These are phyloP conservation scores for Pholiota microspora DNA, from an alignment of 768 basidiomycete genomes.

Conservation along the genomic window DNA sequence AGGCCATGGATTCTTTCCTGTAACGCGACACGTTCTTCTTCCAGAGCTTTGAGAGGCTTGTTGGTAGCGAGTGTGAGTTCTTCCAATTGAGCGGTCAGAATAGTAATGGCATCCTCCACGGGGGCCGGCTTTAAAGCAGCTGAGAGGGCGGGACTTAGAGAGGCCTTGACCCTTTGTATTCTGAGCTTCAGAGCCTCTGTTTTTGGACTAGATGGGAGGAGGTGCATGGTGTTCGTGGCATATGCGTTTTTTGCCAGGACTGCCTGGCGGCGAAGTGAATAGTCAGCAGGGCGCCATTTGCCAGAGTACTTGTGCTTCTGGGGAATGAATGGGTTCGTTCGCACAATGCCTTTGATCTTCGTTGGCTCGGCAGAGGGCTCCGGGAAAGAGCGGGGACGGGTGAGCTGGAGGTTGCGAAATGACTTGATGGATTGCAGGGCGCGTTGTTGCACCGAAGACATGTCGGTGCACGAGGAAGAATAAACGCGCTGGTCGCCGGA, in stretches of 20 bases:
- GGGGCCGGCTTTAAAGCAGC: slow-evolving; percentile 2
- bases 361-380: not conserved
- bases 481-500: not conserved
- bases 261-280: slow-evolving; percentile 72
- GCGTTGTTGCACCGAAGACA: slow-evolving; percentile 2
- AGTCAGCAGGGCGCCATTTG: slow-evolving; percentile 1
- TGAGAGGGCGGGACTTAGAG: slow-evolving; percentile 12
- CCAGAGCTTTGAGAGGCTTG: not conserved
- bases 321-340: slow-evolving; percentile 1
- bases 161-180: slow-evolving; percentile 18
- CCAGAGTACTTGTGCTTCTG: not conserved
- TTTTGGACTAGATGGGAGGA: slow-evolving; percentile 74
- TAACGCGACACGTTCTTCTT: not conserved
- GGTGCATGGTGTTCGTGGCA: slow-evolving; percentile 44
- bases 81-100: not conserved
- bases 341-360: not conserved
- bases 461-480: not conserved
- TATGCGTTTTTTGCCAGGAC: slow-evolving; percentile 75
- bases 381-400: not conserved
- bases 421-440: slow-evolving; percentile 6
- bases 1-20: not conserved
- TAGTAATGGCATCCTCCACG: not conserved
- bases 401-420: slow-evolving; percentile 1
- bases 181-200: slow-evolving; percentile 21
- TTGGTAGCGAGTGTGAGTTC: not conserved